These are phyloP conservation scores for Coemansia sp. DNA, from an alignment of 192 early-diverging fungal genomes.

Conservation along the genomic window DNA sequence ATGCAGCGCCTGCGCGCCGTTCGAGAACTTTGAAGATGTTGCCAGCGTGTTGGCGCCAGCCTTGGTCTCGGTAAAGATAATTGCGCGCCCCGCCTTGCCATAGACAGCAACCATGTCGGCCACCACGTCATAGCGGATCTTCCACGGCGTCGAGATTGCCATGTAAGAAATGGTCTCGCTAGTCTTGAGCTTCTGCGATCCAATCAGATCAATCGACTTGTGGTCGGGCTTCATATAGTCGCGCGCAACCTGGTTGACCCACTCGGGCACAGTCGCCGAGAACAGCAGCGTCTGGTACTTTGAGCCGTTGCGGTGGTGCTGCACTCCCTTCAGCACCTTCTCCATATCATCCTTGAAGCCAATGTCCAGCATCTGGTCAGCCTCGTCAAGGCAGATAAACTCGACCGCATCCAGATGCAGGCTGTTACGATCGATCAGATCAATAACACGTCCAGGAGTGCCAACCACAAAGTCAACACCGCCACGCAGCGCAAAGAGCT, in stretches of 20 bases:
- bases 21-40: constrained; percentile 74
- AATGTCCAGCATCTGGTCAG: constrained; percentile 94
- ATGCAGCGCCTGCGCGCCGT: constrained; percentile 88
- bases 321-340: constrained; percentile 81
- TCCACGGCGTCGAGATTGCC: constrained; percentile 83
- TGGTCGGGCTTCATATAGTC: constrained; percentile 68
- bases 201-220: constrained; percentile 80
- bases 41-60: constrained; percentile 81
- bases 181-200: constrained; percentile 85
- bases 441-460: constrained; percentile 92
- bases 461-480: constrained; percentile 91
- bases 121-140: constrained; percentile 85
- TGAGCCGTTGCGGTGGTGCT: constrained; percentile 69
- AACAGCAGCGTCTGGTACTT: constrained; percentile 88
- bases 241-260: constrained; percentile 70
- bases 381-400: constrained; percentile 92
- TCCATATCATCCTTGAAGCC: constrained; percentile 93
- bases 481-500: constrained; percentile 75
- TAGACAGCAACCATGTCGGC: constrained; percentile 93
- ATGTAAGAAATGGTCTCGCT: constrained; percentile 83
- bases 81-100: constrained; percentile 76
- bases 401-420: constrained; percentile 64
- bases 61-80: constrained; percentile 96
- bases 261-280: constrained; percentile 87
- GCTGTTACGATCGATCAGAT: constrained; percentile 69